Base-by-base conservation (phyloP, 2,329 filamentous ascomycete genomes). In the Daldinia sp. region DNA sequence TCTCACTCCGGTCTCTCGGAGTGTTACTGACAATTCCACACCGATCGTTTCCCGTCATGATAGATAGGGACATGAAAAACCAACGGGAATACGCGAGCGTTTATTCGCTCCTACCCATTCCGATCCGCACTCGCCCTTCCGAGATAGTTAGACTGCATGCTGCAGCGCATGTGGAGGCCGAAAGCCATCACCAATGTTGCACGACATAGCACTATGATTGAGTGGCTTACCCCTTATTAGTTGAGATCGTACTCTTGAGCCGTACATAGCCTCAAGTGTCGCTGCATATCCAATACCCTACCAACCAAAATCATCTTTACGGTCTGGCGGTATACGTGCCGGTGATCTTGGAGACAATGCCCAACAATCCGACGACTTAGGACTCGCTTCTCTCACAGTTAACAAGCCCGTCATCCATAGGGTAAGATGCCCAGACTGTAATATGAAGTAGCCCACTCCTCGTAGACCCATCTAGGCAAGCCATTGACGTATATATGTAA, bases 401-500 rank as follows among this genome's bases (percentile, higher is more conserved):
- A 39, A 7, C 15, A 18, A 33, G 46, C 33, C 33, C 33, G 33
- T 26, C 18, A 18, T 51, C 20, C 44, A 48, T 51, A 33, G 46
- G 26, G 26, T 51, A 33, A 51, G 26, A 30, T 30, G 26, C 13
- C 15, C 6, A 10, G 23, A 30, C 15, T n/a, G 26, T 30, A 50
- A 30, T 23, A 50, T 51, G 46, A 33, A 18, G 26, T 51, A 51
- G 46, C 26, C 26, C 18, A 33, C 28, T 33, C 26, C 26, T 33
- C 15, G 26, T n/a, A 51, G 26, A n/a, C 15, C 46, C 88, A 0
- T 82, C 87, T 0, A 87, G 88, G 12, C 78, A 88, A 1, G 86
- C 88, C 2, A 85, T 86, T 0, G 81, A 12, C 83, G 86, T 72
- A 78, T 90, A 13, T 88, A 90, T 80, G 88, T 88, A 42, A 91